Base-by-base conservation (phyloP, 495 filamentous ascomycete genomes). In the Aspergillus mulundensis region DNA sequence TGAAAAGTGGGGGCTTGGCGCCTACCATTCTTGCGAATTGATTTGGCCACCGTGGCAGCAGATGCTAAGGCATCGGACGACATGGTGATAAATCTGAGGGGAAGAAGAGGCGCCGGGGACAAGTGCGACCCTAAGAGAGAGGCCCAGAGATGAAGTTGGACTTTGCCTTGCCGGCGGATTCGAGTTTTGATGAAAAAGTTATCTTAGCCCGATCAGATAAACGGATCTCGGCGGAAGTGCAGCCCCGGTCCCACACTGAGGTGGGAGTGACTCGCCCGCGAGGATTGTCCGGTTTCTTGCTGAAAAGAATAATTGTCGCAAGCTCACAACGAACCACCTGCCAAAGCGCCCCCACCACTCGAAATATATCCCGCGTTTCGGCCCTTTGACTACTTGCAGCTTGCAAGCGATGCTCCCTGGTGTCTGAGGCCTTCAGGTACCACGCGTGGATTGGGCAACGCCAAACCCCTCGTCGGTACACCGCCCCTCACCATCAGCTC, bases 11-110 rank as follows among this genome's bases (percentile, higher is more conserved):
- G 19, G 46, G 15, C 21, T 38, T 47, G 43, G 45, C 61, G 18
- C 57, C 40, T 64, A 78, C 75, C 75, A 62, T 78, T 78, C 62
- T 77, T 76, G 50, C 75, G 71, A 60, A 77, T 71, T 58, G 78
- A 78, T 57, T 63, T 58, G 10, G 66, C 56, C 32, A 66, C 45
- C 21, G 60, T 53, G 52, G 60, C 34, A 7, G 60, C 51, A 1
- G 67, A 43, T 14, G 54, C 48, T 40, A 61, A 42, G 20, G 60
- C 38, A 21, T 62, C 15, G 34, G 70, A 60, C 2, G 66, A 71
- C 68, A 70, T 71, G 50, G 19, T 63, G n/a, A 42, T 5, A 41
- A 28, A 36, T 25, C 10, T 48, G 25, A 25, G 34, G 20, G 30
- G 10, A 19, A 36, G 39, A 15, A 36, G 12, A 10, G 5, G 21